phyloP scores from a whole-genome alignment of 1,139 yeast genomes.

The Kazachstania sp. region DNA sequence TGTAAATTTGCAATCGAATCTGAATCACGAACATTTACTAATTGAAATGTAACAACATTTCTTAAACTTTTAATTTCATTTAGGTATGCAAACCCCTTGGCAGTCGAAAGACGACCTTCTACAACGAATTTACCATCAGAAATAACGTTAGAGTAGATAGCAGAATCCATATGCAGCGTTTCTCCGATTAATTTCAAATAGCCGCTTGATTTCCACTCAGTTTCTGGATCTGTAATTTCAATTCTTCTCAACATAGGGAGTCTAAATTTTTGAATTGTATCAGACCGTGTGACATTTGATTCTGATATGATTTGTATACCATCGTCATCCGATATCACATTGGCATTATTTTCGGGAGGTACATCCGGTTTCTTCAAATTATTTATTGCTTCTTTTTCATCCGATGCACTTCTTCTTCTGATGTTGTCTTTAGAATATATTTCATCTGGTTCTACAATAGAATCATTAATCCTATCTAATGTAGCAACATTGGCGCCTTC shows the following conservation, averaged over 20 bases:
- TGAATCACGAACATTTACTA: conserved; percentile 7
- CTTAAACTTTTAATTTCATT: conserved; percentile 17
- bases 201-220: not conserved
- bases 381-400: not conserved
- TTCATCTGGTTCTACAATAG: conserved; percentile 27
- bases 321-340: not conserved
- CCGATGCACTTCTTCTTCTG: conserved; percentile 7
- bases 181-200: conserved; percentile 6
- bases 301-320: not conserved
- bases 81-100: conserved; percentile 20
- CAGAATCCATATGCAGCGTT: not conserved
- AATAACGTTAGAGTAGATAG: conserved; percentile 12
- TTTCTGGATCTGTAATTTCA: not conserved
- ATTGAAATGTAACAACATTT: conserved; percentile 15
- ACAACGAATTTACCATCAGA: conserved; percentile 18
- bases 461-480: conserved; percentile 81
- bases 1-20: conserved; percentile 6
- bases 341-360: not conserved
- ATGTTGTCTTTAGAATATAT: conserved; percentile 16
- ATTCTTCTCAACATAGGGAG: not conserved
- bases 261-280: not conserved
- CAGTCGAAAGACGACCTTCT: conserved; percentile 22
- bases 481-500: conserved; percentile 56
- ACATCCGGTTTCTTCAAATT: not conserved
- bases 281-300: not conserved